These are phyloP conservation scores for Psophocarpus tetragonolobus DNA, from an alignment of 306 rosid genomes.

Conservation along the genomic window DNA sequence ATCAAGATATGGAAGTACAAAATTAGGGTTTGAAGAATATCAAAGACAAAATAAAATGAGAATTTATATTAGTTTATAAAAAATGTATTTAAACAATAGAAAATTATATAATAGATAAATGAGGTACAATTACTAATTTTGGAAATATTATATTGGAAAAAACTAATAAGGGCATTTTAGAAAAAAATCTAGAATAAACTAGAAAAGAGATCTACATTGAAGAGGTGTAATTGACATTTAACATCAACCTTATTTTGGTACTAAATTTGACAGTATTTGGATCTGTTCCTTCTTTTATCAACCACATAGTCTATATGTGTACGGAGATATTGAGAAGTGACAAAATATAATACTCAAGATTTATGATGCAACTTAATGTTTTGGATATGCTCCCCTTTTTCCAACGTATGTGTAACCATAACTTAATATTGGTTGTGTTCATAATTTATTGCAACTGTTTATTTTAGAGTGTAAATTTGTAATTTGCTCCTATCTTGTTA, in stretches of 20 bases:
- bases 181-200: too few species aligned
- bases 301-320: not conserved
- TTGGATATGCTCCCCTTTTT: not conserved
- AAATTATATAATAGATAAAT: too few species aligned
- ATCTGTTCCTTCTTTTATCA: not conserved
- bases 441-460: not conserved
- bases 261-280: not conserved
- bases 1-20: too few species aligned
- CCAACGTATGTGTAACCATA: not conserved
- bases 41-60: too few species aligned
- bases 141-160: too few species aligned
- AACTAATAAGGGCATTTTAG: too few species aligned
- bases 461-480: not conserved
- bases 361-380: not conserved
- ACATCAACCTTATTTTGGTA: not conserved
- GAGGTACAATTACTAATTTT: too few species aligned
- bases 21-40: too few species aligned
- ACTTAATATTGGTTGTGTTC: conserved; percentile 1
- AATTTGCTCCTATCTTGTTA: conserved; percentile 10
- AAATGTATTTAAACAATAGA: too few species aligned
- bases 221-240: too few species aligned
- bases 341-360: not conserved
- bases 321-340: not conserved
- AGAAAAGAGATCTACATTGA: too few species aligned
- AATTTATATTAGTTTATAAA: too few species aligned